Percentiles rank a stretch among this genome's conserved stretches.
These are phyloP conservation scores for Kondoa malvinella DNA, from an alignment of 768 basidiomycete species.

Conservation along the genomic window DNA sequence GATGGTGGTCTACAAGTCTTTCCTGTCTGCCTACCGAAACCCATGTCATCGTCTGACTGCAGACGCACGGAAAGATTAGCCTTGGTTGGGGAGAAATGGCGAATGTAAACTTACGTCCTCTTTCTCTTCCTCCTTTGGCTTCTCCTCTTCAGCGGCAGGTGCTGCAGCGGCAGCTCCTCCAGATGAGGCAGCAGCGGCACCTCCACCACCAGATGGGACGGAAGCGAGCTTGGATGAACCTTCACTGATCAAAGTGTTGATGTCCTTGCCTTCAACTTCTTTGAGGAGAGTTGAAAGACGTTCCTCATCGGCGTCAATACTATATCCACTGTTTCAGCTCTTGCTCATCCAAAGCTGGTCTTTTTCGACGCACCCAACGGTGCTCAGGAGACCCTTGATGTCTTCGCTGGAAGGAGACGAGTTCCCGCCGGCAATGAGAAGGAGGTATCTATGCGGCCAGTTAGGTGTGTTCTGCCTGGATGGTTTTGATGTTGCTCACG, in stretches of 20 bases:
- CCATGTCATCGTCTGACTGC: neutral
- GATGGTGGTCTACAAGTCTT: neutral
- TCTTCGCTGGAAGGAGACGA: slow-evolving; percentile 66
- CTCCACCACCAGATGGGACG: slow-evolving; percentile 80
- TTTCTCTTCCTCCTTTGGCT: slow-evolving; percentile 49
- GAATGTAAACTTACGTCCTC: slow-evolving; percentile 15
- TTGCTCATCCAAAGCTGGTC: neutral
- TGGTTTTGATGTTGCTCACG: slow-evolving; percentile 20
- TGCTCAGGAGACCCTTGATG: slow-evolving; percentile 65
- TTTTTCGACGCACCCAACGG: slow-evolving; percentile 42
- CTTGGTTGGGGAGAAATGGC: too few species aligned
- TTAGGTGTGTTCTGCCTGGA: slow-evolving; percentile 22
- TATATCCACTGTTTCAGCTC: neutral
- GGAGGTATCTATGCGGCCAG: slow-evolving; percentile 45
- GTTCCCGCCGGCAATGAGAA: slow-evolving; percentile 89
- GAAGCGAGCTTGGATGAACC: slow-evolving; percentile 88
- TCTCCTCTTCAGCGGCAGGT: slow-evolving; percentile 45
- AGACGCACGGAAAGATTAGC: too few species aligned
- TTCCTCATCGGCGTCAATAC: slow-evolving; percentile 69
- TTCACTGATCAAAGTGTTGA: slow-evolving; percentile 78
- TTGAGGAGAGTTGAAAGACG: slow-evolving; percentile 66
- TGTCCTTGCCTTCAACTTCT: slow-evolving; percentile 78
- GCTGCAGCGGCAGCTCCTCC: slow-evolving; percentile 39
- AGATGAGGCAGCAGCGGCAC: slow-evolving; percentile 32
- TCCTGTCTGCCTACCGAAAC: neutral